Base-by-base conservation (phyloP, 2,329 filamentous ascomycete genomes). In the Fusarium gaditjirri region DNA sequence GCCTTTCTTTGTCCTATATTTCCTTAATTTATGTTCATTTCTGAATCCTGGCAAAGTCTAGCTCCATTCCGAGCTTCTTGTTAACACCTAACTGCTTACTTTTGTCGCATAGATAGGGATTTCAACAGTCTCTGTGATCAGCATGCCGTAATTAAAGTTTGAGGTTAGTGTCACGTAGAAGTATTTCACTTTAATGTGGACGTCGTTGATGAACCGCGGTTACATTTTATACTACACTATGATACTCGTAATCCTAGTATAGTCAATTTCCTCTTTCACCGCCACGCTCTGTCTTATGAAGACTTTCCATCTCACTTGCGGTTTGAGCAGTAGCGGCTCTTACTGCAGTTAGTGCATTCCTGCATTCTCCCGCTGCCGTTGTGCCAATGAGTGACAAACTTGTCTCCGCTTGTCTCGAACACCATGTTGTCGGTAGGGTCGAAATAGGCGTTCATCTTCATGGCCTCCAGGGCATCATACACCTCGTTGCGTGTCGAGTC, bases 201-300 rank as follows among this genome's bases (percentile, higher is more conserved):
- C 38, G n/a, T 21, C 6, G 12, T 13, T 21, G 21, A 25, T 43
- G 16, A 43, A 17, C 14, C n/a, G 5, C 3, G 17, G n/a, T 23
- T 23, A 7, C n/a, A 43, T 43, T 43, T 17, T 21, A 38, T 36
- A 27, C 33, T 52, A 52, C 0, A 17, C 49, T 36, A 27, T 25
- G 10, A 12, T 12, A 17, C 9, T 6, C 2, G 5, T 3, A 17
- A 21, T 13, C 23, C 14, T 27, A 38, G 10, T 19, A 6, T 27
- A 27, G 33, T 38, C 33, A 6, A 38, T 12, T 5, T 38, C 11
- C 12, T 36, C 33, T 21, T 11, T 13, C 31, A 12, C 21, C 16
- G 13, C 8, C 0, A 12, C 47, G 3, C 41, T 43, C 13, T 8
- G 0, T 4, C 23, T 12, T 2, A 6, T 25, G 8, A 11, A 2